These are phyloP conservation scores for Fusarium agapanthi DNA, from an alignment of 2,329 filamentous ascomycete genomes.

Conservation along the genomic window DNA sequence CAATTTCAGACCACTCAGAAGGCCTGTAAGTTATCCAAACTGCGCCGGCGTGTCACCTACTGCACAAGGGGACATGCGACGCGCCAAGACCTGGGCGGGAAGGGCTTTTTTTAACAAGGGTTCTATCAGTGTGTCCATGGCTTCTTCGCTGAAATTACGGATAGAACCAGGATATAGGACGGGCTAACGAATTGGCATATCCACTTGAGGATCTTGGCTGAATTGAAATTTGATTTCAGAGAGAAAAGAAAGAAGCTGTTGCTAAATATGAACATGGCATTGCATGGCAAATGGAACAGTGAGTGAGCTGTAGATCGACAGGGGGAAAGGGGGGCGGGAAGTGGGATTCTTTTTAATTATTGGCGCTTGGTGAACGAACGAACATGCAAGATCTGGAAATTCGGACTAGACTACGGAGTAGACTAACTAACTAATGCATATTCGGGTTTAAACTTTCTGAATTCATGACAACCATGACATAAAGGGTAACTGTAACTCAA, in stretches of 20 bases:
- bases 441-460: background rate
- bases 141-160: background rate
- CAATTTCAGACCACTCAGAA: slow-evolving; percentile 21
- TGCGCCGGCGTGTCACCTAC: background rate
- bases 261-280: slow-evolving; percentile 20
- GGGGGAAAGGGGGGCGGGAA: background rate
- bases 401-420: background rate
- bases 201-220: background rate
- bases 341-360: background rate
- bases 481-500: background rate
- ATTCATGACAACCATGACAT: background rate
- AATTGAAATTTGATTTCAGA: background rate
- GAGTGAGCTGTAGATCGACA: slow-evolving; percentile 12
- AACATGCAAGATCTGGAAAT: slow-evolving; percentile 9
- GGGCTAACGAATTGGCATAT: slow-evolving; percentile 3
- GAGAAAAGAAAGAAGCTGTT: slow-evolving; percentile 8
- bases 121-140: background rate
- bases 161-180: background rate
- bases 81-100: slow-evolving; percentile 30
- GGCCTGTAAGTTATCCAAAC: background rate
- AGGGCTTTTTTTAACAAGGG: slow-evolving; percentile 1
- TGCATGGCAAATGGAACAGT: slow-evolving; percentile 3
- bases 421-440: background rate
- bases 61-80: slow-evolving; percentile 6
- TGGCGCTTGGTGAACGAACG: background rate